Conservation (phyloP, 345 rosid genomes). For the Camelina hispida region DNA sequence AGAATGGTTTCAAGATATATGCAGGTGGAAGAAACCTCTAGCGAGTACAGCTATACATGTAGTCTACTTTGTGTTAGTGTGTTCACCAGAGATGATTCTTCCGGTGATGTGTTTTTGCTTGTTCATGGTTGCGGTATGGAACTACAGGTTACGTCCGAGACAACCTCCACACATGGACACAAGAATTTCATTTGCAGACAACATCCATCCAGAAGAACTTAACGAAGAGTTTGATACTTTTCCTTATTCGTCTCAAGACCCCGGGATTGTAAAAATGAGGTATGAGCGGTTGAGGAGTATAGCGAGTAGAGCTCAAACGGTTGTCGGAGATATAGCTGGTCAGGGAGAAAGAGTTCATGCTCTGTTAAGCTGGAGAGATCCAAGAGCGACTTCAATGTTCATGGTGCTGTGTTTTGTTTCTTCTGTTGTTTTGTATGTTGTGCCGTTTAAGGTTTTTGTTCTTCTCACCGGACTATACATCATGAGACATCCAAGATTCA, state of each 20-base stretch:
- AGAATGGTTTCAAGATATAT: constrained; percentile 82
- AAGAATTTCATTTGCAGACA: constrained; percentile 76
- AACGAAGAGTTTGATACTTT: constrained; percentile 89
- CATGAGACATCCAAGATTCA: constrained; percentile 89
- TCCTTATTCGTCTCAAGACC: constrained; percentile 58
- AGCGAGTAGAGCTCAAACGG: constrained; percentile 82
- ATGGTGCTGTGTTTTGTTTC: constrained; percentile 67
- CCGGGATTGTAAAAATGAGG: constrained; percentile 60
- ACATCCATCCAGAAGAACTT: constrained; percentile 76
- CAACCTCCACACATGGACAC: constrained; percentile 94
- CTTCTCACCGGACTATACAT: constrained; percentile 61
- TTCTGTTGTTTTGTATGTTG: constrained; percentile 67
- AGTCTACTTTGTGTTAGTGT: constrained; percentile 66
- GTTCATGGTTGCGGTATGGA: constrained; percentile 83
- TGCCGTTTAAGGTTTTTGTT: constrained; percentile 79
- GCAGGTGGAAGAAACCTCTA: constrained; percentile 83
- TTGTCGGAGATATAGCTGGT: constrained; percentile 90
- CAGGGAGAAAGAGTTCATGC: constrained; percentile 91
- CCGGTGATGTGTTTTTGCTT: constrained; percentile 78
- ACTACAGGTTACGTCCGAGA: constrained; percentile 71
- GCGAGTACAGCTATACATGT: constrained; percentile 67
- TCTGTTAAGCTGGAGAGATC: constrained; percentile 91
- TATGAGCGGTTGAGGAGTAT: constrained; percentile 84
- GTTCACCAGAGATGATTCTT: constrained; percentile 77
- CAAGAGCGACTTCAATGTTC: constrained; percentile 80